These are phyloP conservation scores for Botrytis paeoniae DNA, from an alignment of 2,329 filamentous ascomycete genomes.

Conservation along the genomic window DNA sequence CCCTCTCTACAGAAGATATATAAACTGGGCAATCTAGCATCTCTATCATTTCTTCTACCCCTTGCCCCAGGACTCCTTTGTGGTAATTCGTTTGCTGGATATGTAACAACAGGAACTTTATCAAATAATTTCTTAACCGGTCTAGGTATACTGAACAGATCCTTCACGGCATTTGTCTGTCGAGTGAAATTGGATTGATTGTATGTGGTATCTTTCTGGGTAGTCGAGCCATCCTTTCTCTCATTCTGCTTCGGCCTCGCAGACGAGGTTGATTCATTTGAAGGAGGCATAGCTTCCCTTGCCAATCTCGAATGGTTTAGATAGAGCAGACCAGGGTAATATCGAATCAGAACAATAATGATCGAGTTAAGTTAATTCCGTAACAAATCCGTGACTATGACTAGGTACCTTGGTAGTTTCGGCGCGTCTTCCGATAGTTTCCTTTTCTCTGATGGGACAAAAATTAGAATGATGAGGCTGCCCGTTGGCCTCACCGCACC, in stretches of 20 bases:
- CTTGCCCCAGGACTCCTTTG: constrained; percentile 50
- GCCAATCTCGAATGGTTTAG: not conserved
- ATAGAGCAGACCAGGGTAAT: not conserved
- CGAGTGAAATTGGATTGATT: constrained; percentile 24
- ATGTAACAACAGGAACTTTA: constrained; percentile 73
- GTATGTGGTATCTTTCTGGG: constrained; percentile 6
- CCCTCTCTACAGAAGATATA: constrained; percentile 72
- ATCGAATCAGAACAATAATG: not conserved
- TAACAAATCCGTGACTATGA: not conserved
- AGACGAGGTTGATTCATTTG: not conserved
- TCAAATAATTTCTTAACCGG: constrained; percentile 83
- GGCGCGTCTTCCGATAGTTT: constrained; percentile 7
- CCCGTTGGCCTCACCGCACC: not conserved
- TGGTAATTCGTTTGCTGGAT: constrained; percentile 73
- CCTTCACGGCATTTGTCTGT: constrained; percentile 25
- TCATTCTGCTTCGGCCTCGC: not conserved
- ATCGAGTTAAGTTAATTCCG: not conserved
- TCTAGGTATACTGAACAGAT: constrained; percentile 53
- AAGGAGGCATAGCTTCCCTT: constrained; percentile 10
- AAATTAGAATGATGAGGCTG: constrained; percentile 11
- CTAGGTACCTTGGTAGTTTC: constrained; percentile 4
- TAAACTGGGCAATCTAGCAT: constrained; percentile 51
- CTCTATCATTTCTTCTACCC: constrained; percentile 16
- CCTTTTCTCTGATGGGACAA: not conserved
- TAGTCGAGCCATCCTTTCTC: constrained; percentile 1